A percentile compares a stretch with the other conserved stretches of the same genome.
Evolutionary conservation across 805 yeast genomes (phyloP).

Genomic region (Spathaspora gorwiae): DNA sequence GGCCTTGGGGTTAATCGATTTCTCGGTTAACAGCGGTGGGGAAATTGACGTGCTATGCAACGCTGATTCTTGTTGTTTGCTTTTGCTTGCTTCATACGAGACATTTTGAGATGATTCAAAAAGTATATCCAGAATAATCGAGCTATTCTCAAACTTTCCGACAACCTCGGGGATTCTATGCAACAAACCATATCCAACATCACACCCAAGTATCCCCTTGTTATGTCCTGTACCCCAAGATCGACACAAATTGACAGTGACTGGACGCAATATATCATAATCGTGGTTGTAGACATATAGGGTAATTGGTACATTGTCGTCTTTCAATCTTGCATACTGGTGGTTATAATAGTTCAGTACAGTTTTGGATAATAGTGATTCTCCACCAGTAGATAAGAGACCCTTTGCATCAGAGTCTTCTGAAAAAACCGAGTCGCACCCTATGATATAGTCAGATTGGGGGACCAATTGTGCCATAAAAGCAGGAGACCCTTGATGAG

Average conservation of each 20-base stretch:
- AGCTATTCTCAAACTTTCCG: constrained; percentile 42
- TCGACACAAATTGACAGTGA: constrained; percentile 62
- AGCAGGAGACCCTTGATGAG: constrained; percentile 77
- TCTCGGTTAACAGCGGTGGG: neutral
- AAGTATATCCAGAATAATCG: constrained; percentile 29
- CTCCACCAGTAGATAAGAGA: constrained; percentile 81
- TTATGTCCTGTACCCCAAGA: constrained; percentile 64
- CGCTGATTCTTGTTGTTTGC: neutral
- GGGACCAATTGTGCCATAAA: constrained; percentile 77
- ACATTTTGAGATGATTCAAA: constrained; percentile 23
- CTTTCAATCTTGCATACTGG: constrained; percentile 26
- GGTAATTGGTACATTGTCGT: constrained; percentile 36
- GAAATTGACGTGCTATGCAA: constrained; percentile 4
- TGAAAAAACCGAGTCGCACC: constrained; percentile 51
- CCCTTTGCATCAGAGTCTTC: constrained; percentile 59
- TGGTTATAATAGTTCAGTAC: constrained; percentile 54
- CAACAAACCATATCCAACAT: constrained; percentile 87
- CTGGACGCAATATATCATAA: constrained; percentile 80
- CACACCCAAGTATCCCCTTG: constrained; percentile 82
- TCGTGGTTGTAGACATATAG: constrained; percentile 79
- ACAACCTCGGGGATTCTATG: constrained; percentile 77
- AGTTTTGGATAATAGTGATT: constrained; percentile 66
- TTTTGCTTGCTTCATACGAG: constrained; percentile 11
- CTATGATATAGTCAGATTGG: constrained; percentile 82
- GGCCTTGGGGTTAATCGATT: constrained; percentile 9